These are phyloP conservation scores for Ogataea kodamae DNA, from an alignment of 805 yeast genomes.

Conservation along the genomic window DNA sequence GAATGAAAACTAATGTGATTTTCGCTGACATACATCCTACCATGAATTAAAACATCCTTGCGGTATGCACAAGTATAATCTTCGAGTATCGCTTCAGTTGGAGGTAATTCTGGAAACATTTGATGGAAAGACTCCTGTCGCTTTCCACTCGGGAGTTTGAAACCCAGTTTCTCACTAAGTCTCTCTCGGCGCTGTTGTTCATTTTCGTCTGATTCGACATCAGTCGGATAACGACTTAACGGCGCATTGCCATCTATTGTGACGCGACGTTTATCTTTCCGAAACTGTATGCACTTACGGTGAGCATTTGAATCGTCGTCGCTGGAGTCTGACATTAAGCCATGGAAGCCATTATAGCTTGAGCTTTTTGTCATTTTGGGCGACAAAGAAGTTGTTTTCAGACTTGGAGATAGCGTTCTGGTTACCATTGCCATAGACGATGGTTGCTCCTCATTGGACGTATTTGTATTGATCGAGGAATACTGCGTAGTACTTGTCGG, in stretches of 20 bases:
- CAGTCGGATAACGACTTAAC: constrained; percentile 11
- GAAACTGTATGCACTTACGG: constrained; percentile 16
- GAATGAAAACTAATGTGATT: constrained; percentile 60
- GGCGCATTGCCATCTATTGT: constrained; percentile 11
- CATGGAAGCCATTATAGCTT: constrained; percentile 7
- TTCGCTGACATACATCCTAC: constrained; percentile 57
- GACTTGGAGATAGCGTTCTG: constrained; percentile 16
- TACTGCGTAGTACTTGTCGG: constrained; percentile 9
- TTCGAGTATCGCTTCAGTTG: constrained; percentile 50
- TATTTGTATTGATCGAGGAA: constrained; percentile 17
- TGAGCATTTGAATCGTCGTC: constrained; percentile 16
- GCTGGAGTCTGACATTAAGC: constrained; percentile 9
- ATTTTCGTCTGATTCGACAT: constrained; percentile 8
- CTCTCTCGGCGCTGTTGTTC: constrained; percentile 11
- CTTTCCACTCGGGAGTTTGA: constrained; percentile 43
- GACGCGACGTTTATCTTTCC: constrained; percentile 11
- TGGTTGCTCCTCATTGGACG: constrained; percentile 8
- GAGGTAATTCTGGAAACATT: constrained; percentile 49
- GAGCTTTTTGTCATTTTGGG: constrained; percentile 5
- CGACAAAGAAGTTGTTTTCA: constrained; percentile 1
- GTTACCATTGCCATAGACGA: constrained; percentile 4
- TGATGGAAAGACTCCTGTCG: constrained; percentile 60
- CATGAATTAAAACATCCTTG: constrained; percentile 68
- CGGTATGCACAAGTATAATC: constrained; percentile 61
- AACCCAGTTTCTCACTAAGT: constrained; percentile 19